Conservation (phyloP, 2,329 filamentous ascomycete genomes). For the Calonectria hawksworthii region DNA sequence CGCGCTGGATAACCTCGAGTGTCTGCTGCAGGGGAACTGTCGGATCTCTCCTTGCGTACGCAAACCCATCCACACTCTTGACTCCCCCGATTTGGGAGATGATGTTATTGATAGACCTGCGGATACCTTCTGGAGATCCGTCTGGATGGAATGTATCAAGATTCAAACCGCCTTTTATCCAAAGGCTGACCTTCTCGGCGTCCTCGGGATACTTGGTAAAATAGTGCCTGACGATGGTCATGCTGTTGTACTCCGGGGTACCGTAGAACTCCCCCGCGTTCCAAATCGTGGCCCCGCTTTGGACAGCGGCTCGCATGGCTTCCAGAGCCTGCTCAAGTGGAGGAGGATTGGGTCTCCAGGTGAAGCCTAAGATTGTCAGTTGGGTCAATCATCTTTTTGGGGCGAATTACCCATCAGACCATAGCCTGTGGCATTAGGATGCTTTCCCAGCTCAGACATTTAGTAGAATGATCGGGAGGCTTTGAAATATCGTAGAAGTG, state of each 20-base stretch:
- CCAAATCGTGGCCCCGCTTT: not conserved
- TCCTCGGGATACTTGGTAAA: not conserved
- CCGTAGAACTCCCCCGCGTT: not conserved
- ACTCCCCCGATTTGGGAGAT: not conserved
- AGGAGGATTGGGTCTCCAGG: not conserved
- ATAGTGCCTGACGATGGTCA: not conserved
- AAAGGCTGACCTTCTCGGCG: not conserved
- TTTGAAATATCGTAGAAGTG: not conserved
- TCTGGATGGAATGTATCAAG: not conserved
- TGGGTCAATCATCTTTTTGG: not conserved
- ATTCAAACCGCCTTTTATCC: not conserved
- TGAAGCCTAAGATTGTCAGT: not conserved
- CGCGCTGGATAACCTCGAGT: not conserved
- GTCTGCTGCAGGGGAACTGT: not conserved
- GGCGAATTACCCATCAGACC: not conserved
- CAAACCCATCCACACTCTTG: not conserved
- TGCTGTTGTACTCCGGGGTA: not conserved
- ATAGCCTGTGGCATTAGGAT: not conserved
- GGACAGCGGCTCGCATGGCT: not conserved
- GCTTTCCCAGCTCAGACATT: not conserved
- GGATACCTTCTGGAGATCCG: not conserved
- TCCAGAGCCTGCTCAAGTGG: not conserved
- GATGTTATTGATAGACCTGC: not conserved
- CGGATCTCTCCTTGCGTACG: not conserved
- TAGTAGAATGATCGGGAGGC: not conserved